Conservation (phyloP, 345 rosid species). For the Gossypium longicalyx region DNA sequence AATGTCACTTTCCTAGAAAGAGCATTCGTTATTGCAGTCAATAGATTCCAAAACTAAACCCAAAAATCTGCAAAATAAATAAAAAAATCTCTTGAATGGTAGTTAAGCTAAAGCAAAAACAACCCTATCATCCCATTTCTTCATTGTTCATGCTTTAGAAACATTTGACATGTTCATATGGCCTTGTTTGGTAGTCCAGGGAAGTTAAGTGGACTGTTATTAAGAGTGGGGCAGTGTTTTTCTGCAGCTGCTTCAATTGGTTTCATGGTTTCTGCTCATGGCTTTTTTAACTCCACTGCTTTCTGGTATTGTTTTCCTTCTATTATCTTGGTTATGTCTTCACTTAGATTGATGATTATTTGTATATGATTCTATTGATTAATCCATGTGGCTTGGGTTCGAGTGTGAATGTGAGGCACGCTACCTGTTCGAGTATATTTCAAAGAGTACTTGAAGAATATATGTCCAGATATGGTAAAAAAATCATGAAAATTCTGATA, state of each 20-base stretch:
- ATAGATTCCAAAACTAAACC: background rate
- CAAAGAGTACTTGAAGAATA: too few relatives aligned
- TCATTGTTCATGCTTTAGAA: background rate
- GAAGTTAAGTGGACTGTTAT: constrained; percentile 53
- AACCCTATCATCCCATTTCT: background rate
- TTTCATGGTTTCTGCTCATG: constrained; percentile 55
- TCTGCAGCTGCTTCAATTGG: constrained; percentile 73
- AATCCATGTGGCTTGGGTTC: too few relatives aligned
- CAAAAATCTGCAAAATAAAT: background rate
- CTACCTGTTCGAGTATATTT: too few relatives aligned
- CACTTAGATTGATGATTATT: background rate
- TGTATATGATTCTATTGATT: background rate
- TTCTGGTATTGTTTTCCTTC: constrained; percentile 42
- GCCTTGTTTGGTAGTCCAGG: constrained; percentile 74
- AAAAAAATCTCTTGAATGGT: background rate
- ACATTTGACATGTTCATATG: constrained; percentile 32
- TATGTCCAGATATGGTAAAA: too few relatives aligned
- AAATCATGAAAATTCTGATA: too few relatives aligned
- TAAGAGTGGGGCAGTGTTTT: constrained; percentile 67
- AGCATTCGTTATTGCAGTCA: background rate
- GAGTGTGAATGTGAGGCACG: too few relatives aligned
- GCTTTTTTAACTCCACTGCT: constrained; percentile 61
- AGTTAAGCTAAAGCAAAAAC: background rate
- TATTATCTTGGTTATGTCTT: background rate
- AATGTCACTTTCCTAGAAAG: constrained; percentile 1